phyloP scores from a whole-genome alignment of 768 basidiomycete species.

The Filobasidium floriforme region DNA sequence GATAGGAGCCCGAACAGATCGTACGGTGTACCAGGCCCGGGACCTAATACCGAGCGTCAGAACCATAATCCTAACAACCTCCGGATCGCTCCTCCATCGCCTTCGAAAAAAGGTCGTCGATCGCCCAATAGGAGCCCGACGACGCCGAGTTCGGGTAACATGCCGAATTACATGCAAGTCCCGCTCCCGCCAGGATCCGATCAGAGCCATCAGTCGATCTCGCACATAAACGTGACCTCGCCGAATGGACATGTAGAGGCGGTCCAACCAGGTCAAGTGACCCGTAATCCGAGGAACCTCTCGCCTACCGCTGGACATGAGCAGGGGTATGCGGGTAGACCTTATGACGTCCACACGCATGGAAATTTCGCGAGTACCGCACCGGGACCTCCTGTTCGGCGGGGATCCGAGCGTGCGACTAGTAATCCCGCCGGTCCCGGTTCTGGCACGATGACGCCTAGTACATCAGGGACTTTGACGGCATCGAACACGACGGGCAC shows the following conservation, averaged over 20 bases:
- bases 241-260: background rate
- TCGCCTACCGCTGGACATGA: background rate
- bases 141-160: background rate
- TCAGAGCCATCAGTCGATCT: background rate
- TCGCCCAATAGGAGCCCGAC: slow-evolving; percentile 2
- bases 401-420: background rate
- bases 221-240: background rate
- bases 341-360: background rate
- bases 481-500: background rate
- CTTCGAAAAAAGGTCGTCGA: background rate
- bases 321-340: background rate
- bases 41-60: background rate
- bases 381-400: background rate
- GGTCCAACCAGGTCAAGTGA: background rate
- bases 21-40: background rate
- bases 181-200: background rate
- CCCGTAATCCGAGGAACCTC: background rate
- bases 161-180: background rate
- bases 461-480: background rate
- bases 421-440: background rate
- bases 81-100: background rate
- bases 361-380: background rate
- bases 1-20: background rate
- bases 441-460: background rate
- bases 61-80: background rate